Conservation (phyloP, 1,284 basidiomycete genomes). For the Rhodofomes roseus region DNA sequence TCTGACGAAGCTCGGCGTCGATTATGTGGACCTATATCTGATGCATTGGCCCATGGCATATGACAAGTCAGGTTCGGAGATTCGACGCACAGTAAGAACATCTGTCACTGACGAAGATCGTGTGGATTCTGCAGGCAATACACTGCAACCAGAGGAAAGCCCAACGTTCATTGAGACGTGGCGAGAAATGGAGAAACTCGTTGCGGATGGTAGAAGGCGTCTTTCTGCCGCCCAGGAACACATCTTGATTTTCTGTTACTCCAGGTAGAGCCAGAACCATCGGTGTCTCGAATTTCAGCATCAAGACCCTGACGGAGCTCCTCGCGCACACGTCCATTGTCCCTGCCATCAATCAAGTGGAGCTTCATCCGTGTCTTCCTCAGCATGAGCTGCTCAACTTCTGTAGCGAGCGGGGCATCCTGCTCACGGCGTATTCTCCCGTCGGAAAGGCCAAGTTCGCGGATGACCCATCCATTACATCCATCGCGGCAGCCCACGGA, state of each 20-base stretch:
- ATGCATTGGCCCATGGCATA: conserved; percentile 9
- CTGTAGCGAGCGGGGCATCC: conserved; percentile 47
- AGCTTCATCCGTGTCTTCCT: conserved; percentile 42
- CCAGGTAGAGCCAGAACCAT: conserved; percentile 42
- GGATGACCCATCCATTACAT: neutral
- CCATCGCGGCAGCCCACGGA: neutral
- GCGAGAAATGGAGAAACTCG: conserved; percentile 17
- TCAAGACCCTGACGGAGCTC: conserved; percentile 40
- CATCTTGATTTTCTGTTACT: neutral
- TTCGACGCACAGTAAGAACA: too few relatives aligned
- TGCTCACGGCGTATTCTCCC: conserved; percentile 57
- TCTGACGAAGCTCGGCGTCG: conserved; percentile 49
- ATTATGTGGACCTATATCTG: conserved; percentile 50
- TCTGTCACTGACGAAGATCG: neutral
- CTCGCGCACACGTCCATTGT: conserved; percentile 35
- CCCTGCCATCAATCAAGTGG: conserved; percentile 51
- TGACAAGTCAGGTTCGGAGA: neutral
- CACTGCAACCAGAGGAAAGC: neutral
- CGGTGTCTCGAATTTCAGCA: conserved; percentile 63
- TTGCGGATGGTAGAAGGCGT: neutral
- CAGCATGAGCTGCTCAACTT: conserved; percentile 42
- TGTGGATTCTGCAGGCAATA: neutral
- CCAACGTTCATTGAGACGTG: conserved; percentile 19
- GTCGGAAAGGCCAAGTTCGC: neutral
- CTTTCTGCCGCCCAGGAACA: neutral